Evolutionary conservation across 2,329 filamentous ascomycete species (phyloP), one percentile per base, ranked within the genome.

Genomic region (Remersonia thermophila): DNA sequence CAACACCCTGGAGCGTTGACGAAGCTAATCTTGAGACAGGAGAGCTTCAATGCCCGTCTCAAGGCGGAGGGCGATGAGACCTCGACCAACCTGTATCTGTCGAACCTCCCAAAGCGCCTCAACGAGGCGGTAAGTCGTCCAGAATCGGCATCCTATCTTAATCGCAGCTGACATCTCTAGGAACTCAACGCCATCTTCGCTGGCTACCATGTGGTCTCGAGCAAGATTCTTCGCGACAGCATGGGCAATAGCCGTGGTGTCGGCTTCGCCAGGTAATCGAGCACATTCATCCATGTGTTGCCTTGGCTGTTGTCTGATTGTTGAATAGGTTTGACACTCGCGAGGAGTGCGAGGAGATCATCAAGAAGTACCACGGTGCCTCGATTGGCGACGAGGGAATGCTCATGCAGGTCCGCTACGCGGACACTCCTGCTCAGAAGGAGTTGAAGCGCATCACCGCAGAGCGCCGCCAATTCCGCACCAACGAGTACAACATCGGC

Each of bases 31-130:
- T 13, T 7, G 11, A 9, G 2, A 10, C 32, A 93, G 82, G 91
- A 96, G 66, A 96, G 89, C 14, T 95, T 96, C 65, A 98, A 98
- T 60, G 87, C 87, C 48, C 86, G 93, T 50, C 81, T 98, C 51
- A 96, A 98, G 70, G 89, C 91, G 31, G 83, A 96, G 53, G 82
- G 87, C 38, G 89, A 98, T 53, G 83, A 82, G 35, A 54, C 61
- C 29, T 96, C 93, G 32, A 96, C 91, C 46, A 98, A 98, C 56
- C 73, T 98, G 45, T 98, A 98, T 60, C 87, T 96, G 44, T 98
- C 93, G 18, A 98, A 96, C 60, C 73, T 98, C 30, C 91, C 91
- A 26, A 87, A 89, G 61, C 76, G 79, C 44, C 77, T 93, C 70
- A 93, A 83, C 35, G 93, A 98, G 66, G 78, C 84, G 50, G 86